phyloP scores from a whole-genome alignment of 371 early-diverging fungal species.

The Coemansia sp. region DNA sequence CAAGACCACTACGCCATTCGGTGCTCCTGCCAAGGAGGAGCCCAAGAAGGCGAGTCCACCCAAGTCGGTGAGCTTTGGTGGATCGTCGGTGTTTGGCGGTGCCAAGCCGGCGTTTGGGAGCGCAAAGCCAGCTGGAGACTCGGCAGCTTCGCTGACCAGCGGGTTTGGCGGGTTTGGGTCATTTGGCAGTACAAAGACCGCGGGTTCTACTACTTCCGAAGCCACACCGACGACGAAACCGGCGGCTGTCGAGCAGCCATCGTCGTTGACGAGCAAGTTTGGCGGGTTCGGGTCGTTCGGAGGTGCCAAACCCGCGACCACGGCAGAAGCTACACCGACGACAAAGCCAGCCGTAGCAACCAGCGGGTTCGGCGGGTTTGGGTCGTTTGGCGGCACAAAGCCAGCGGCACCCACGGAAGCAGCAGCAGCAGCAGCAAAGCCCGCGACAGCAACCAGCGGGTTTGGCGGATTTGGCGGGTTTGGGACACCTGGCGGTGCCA shows the following conservation, averaged over 20 bases:
- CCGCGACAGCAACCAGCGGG: not conserved
- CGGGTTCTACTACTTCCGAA: no score
- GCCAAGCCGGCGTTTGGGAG: conserved; percentile 1
- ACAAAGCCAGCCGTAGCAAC: not conserved
- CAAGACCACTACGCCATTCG: conserved; percentile 3
- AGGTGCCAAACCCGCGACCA: not conserved
- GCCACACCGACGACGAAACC: not conserved
- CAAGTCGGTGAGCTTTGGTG: conserved; percentile 3
- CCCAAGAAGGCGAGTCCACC: no score
- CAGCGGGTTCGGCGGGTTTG: not conserved
- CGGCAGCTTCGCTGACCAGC: not conserved
- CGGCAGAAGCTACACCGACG: not conserved
- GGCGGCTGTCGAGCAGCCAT: not conserved
- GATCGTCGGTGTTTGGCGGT: not conserved
- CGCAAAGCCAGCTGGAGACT: not conserved
- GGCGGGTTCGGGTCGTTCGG: not conserved
- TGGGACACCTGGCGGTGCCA: not conserved
- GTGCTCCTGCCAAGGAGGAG: not conserved
- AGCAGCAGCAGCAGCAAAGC: not conserved
- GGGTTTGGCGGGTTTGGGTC: not conserved
- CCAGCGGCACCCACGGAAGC: not conserved
- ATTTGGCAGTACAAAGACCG: no score
- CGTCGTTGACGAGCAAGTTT: not conserved
- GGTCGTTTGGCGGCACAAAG: not conserved
- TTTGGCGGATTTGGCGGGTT: not conserved